A percentile compares a stretch with the other conserved stretches of the same genome.
These are phyloP conservation scores for Vanrija pseudolonga DNA, from an alignment of 1,284 basidiomycete species.

Conservation along the genomic window DNA sequence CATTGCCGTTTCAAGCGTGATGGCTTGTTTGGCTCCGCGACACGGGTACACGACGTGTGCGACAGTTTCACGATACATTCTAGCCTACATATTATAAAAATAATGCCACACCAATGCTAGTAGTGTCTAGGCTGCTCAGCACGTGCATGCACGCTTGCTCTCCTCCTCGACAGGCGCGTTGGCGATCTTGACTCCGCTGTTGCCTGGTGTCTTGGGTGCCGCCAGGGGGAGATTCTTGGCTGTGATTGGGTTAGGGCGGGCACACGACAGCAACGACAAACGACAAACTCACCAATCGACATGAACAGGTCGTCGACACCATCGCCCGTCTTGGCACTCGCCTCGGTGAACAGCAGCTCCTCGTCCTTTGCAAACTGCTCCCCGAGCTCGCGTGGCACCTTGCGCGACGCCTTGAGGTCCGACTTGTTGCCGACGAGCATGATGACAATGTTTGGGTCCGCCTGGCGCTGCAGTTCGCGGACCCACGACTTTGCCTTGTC, in stretches of 20 bases:
- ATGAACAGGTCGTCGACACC: slow-evolving; percentile 86
- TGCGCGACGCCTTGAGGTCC: slow-evolving; percentile 73
- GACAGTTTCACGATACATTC: too few relatives aligned
- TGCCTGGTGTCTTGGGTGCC: slow-evolving; percentile 18
- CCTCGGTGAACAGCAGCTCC: slow-evolving; percentile 91
- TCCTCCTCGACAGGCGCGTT: slow-evolving; percentile 7
- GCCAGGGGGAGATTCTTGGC: slow-evolving; percentile 44
- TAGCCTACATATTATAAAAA: too few relatives aligned
- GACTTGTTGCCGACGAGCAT: slow-evolving; percentile 94
- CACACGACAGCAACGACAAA: slow-evolving; percentile 2
- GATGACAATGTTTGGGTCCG: slow-evolving; percentile 93
- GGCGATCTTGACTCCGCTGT: slow-evolving; percentile 36
- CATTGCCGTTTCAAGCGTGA: too few relatives aligned
- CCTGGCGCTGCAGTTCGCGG: slow-evolving; percentile 91
- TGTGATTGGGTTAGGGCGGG: slow-evolving; percentile 3
- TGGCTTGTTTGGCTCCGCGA: too few relatives aligned
- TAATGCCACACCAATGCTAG: too few relatives aligned
- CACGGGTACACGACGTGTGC: too few relatives aligned
- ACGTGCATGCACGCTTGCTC: slow-evolving; percentile 16
- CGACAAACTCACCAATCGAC: slow-evolving; percentile 59
- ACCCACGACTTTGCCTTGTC: slow-evolving; percentile 98
- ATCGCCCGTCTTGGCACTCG: slow-evolving; percentile 89
- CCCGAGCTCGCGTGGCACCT: slow-evolving; percentile 72
- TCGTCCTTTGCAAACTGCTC: slow-evolving; percentile 93
- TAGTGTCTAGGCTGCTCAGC: neutral